Conservation (phyloP, 495 filamentous ascomycete species). For the Pyronema domesticum region DNA sequence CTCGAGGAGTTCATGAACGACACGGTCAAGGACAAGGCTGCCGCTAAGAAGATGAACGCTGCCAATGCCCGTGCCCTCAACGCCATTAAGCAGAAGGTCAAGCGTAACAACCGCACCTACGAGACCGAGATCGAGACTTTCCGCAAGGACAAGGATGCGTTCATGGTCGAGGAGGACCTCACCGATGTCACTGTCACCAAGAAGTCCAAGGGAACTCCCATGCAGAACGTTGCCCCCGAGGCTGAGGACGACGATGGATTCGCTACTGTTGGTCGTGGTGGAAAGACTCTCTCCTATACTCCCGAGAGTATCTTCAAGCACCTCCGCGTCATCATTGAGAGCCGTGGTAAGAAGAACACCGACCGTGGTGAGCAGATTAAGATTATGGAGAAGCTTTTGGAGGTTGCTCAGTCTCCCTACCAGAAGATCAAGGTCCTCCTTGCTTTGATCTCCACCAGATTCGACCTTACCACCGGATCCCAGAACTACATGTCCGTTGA, state of each 20-base stretch:
- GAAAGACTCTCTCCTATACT: conserved; percentile 72
- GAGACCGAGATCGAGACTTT: conserved; percentile 72
- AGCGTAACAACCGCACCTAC: conserved; percentile 96
- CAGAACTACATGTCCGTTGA: conserved; percentile 81
- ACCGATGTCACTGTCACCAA: conserved; percentile 28
- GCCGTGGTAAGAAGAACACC: conserved; percentile 95
- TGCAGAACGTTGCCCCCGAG: conserved; percentile 29
- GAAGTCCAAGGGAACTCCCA: conserved; percentile 34
- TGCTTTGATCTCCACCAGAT: conserved; percentile 81
- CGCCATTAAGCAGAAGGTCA: conserved; percentile 87
- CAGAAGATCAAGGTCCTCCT: conserved; percentile 86
- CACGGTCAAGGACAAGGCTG: conserved; percentile 86
- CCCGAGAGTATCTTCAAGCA: conserved; percentile 97
- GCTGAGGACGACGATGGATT: conserved; percentile 60
- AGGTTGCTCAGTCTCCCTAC: conserved; percentile 77
- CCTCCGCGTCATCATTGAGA: conserved; percentile 79
- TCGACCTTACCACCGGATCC: conserved; percentile 71
- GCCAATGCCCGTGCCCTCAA: conserved; percentile 87
- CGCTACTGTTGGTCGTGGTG: conserved; percentile 66
- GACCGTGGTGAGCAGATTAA: conserved; percentile 86
- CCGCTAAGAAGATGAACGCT: conserved; percentile 96
- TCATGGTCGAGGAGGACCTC: conserved; percentile 67
- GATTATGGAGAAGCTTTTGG: conserved; percentile 88
- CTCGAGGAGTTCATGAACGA: conserved; percentile 93
- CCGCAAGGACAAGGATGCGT: conserved; percentile 62